A percentile compares a stretch with the other conserved stretches of the same genome.
Conservation (phyloP, 129 eudicot genomes). For the Flaveria sonorensis region DNA sequence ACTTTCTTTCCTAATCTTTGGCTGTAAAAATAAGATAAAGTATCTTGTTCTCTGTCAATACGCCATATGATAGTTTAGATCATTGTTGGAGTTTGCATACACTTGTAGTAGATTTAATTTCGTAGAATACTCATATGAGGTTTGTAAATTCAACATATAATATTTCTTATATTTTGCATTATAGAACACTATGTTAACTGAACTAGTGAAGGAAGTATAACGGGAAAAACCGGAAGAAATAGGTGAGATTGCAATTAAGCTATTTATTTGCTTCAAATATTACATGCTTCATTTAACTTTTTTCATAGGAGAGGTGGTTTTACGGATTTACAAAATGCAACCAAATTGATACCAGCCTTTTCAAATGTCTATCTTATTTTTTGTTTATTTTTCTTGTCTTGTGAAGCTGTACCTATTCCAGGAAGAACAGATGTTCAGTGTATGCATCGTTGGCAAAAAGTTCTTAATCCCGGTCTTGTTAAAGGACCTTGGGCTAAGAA, state of each 20-base stretch:
- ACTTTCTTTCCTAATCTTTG: neutral
- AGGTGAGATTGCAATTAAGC: slow-evolving; percentile 49
- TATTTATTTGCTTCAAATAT: slow-evolving; percentile 13
- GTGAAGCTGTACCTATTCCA: slow-evolving; percentile 61
- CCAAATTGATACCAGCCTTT: neutral
- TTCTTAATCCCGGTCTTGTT: slow-evolving; percentile 80
- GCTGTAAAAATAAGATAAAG: too few relatives aligned
- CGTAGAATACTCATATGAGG: too few relatives aligned
- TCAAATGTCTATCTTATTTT: neutral
- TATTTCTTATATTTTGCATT: too few relatives aligned
- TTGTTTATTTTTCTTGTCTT: slow-evolving; percentile 17
- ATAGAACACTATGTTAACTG: too few relatives aligned
- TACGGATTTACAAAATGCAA: neutral
- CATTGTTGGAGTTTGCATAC: too few relatives aligned
- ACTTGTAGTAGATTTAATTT: too few relatives aligned
- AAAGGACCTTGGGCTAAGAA: slow-evolving; percentile 94
- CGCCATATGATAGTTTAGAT: too few relatives aligned
- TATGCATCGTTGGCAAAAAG: slow-evolving; percentile 95
- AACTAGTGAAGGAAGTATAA: too few relatives aligned
- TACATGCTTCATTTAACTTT: too few relatives aligned
- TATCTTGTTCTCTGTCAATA: too few relatives aligned
- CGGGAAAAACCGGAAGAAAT: slow-evolving; percentile 2
- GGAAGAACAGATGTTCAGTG: slow-evolving; percentile 92
- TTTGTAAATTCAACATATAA: too few relatives aligned
- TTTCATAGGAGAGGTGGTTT: too few relatives aligned